Evolutionary conservation across 108 stramenopile species (phyloP).

Genomic region (Fragilaria crotonensis): DNA sequence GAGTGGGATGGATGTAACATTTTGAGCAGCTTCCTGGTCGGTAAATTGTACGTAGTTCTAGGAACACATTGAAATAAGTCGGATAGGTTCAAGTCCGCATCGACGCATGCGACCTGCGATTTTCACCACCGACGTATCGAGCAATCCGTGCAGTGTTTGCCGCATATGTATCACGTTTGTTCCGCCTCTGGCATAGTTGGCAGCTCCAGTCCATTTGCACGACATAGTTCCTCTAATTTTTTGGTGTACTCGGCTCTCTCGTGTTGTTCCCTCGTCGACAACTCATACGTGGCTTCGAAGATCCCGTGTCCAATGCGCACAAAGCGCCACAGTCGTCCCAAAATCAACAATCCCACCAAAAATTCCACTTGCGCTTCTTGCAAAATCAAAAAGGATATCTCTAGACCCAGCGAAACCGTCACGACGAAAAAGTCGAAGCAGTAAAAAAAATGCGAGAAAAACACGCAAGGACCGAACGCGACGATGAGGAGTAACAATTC

Average conservation of each 20-base stretch:
- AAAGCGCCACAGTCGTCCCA: slow-evolving; percentile 52
- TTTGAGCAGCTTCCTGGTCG: not conserved
- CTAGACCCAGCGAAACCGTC: slow-evolving; percentile 24
- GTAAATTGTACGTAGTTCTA: not conserved
- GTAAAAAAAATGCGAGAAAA: slow-evolving; percentile 44
- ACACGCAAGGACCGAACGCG: slow-evolving; percentile 23
- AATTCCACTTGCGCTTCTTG: slow-evolving; percentile 7
- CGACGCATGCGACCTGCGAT: not conserved
- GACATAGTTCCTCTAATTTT: slow-evolving; percentile 20
- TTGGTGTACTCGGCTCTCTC: slow-evolving; percentile 20
- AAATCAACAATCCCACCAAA: slow-evolving; percentile 10
- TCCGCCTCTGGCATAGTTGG: slow-evolving; percentile 8
- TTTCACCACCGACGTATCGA: not conserved
- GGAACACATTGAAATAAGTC: not conserved
- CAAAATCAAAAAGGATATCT: slow-evolving; percentile 22
- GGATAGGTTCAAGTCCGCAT: not conserved
- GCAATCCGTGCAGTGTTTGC: too few relatives aligned
- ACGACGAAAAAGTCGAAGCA: slow-evolving; percentile 42
- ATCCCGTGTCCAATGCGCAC: slow-evolving; percentile 57
- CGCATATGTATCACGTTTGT: too few relatives aligned
- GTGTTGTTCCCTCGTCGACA: slow-evolving; percentile 11
- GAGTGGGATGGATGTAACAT: not conserved
- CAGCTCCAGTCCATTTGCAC: slow-evolving; percentile 12
- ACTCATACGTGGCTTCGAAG: slow-evolving; percentile 35
- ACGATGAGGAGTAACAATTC: slow-evolving; percentile 31